Base-by-base conservation (phyloP, 2,329 filamentous ascomycete species). In the Pseudogymnoascus sp. region DNA sequence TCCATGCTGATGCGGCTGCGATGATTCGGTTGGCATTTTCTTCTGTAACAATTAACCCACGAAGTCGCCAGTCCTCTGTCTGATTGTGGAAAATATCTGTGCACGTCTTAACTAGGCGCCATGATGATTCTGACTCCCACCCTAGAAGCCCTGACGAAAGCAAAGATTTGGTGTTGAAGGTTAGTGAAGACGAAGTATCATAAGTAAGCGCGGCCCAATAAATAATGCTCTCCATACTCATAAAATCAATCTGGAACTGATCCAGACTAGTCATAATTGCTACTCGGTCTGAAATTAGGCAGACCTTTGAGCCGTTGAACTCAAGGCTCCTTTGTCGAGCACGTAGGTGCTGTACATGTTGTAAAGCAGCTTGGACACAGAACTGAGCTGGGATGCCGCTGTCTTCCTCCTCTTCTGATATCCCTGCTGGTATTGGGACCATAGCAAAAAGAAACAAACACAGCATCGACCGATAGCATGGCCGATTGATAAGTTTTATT, bases 191-290 rank as follows among this genome's bases (percentile, higher is more conserved):
- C 0, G 75, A 77, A 0, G 76, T 78, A 38, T 78, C 76, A 30
- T 77, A 78, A 0, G 74, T 76, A 6, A 78, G 62, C 2, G 76
- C 76, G 0, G 74, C 74, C 76, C 76, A 78, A 62, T 77, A 77
- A 0, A 72, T 74, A 9, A 71, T 74, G 60, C 72, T 77, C 64
- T 78, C 76, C 1, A 72, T 68, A 5, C 69, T 70, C 6, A 78
- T 70, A 41, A 76, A 77, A 19, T 70, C 68, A 1, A 71, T 72
- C 7, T 66, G 66, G 1, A 74, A 68, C 0, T 71, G 69, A 22
- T 69, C 65, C 2, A 71, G 68, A 2, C 69, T 70, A 7, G 70
- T 66, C 4, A 66, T 64, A 1, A 69, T 67, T 1, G 68, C 62
- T 2, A 65, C 35, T 7, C 65, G 58, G 25, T 68, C 66, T 16